Evolutionary conservation across 441 rosid species (phyloP).

Genomic region (Jatropha multifida): DNA sequence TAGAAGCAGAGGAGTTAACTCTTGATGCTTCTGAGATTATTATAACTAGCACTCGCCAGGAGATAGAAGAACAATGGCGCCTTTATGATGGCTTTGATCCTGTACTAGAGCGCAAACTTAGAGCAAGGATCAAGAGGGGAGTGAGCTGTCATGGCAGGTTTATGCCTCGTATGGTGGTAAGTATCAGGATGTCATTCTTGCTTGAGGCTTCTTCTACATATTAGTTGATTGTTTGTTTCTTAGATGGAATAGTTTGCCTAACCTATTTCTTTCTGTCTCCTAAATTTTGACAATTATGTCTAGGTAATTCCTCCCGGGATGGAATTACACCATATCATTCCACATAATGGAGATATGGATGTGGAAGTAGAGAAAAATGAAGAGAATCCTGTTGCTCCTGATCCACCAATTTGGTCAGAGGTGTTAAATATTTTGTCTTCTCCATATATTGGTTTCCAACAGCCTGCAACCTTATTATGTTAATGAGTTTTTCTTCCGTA

Average conservation of each 20-base stretch:
- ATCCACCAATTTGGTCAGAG: slow-evolving; percentile 94
- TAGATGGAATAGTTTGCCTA: neutral
- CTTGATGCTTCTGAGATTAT: slow-evolving; percentile 81
- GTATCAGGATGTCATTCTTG: slow-evolving; percentile 27
- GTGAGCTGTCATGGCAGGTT: slow-evolving; percentile 81
- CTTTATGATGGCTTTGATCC: slow-evolving; percentile 91
- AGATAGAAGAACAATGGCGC: slow-evolving; percentile 89
- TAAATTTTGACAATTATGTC: slow-evolving; percentile 8
- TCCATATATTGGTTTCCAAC: neutral
- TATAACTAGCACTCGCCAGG: slow-evolving; percentile 84
- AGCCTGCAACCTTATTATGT: neutral
- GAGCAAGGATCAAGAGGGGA: slow-evolving; percentile 80
- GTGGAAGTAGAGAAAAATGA: slow-evolving; percentile 63
- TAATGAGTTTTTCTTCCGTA: neutral
- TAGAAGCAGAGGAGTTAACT: slow-evolving; percentile 77
- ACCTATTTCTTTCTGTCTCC: slow-evolving; percentile 1
- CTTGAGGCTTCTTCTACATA: slow-evolving; percentile 8
- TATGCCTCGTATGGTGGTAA: slow-evolving; percentile 92
- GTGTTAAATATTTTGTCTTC: slow-evolving; percentile 33
- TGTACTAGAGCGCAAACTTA: slow-evolving; percentile 67
- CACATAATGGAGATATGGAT: slow-evolving; percentile 75
- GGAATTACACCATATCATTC: slow-evolving; percentile 92
- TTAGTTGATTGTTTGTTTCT: neutral
- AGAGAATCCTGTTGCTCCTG: slow-evolving; percentile 63
- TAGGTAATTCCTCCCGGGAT: slow-evolving; percentile 98